Evolutionary conservation across 106 monocot genomes (phyloP).

Genomic region (Dendrobium officinale): DNA sequence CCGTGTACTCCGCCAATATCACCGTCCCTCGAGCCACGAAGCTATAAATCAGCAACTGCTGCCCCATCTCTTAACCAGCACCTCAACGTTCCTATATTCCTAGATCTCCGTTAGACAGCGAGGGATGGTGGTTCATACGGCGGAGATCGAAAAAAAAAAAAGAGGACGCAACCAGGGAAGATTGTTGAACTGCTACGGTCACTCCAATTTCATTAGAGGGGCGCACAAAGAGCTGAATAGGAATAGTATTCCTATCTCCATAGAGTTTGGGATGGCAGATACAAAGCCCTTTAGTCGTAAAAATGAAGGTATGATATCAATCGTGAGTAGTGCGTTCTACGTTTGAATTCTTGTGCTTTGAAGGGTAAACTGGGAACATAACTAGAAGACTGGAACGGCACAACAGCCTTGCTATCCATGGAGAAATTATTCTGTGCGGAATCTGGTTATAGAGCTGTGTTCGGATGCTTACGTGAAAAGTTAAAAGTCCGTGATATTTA

Average conservation of each 20-base stretch:
- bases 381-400: too few species aligned
- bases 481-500: too few species aligned
- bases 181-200: neutral
- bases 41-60: conserved; percentile 20
- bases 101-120: neutral
- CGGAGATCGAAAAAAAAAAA: neutral
- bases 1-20: conserved; percentile 22
- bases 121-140: too few species aligned
- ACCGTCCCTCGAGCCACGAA: conserved; percentile 25
- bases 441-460: too few species aligned
- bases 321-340: neutral
- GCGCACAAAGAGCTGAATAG: neutral
- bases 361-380: too few species aligned
- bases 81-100: neutral
- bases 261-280: neutral
- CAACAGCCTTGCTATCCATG: too few species aligned
- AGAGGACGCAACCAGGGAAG: neutral
- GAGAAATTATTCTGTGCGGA: too few species aligned
- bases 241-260: neutral
- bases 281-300: neutral
- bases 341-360: too few species aligned
- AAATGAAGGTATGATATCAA: neutral
- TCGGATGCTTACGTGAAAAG: too few species aligned
- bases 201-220: too few species aligned
- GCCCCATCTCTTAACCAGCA: conserved; percentile 11